Conservation (phyloP, 23 red algal genomes). For the Gracilaria caudata region DNA sequence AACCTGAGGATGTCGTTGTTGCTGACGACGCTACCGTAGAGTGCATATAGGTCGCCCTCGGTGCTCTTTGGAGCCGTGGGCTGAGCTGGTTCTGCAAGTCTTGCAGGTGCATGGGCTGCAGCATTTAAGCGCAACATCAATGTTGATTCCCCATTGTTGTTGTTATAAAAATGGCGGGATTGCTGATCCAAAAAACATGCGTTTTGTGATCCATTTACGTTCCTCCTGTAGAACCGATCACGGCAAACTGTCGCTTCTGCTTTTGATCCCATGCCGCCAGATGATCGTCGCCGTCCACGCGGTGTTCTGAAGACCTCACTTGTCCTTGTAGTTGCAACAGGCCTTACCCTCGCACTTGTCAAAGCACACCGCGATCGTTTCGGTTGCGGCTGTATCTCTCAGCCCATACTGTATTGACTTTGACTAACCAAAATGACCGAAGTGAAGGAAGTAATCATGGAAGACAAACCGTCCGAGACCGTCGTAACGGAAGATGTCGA, state of each 20-base stretch:
- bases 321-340: not conserved
- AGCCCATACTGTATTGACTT: not conserved
- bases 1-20: too few species aligned
- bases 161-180: too few species aligned
- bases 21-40: too few species aligned
- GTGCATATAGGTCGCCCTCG: too few species aligned
- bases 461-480: conserved; percentile 35
- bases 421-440: conserved; percentile 27
- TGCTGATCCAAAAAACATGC: not conserved
- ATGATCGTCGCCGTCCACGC: not conserved
- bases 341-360: not conserved
- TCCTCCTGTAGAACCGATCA: not conserved
- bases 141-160: too few species aligned
- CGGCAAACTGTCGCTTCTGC: not conserved
- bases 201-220: conserved; percentile 2
- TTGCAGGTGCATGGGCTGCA: too few species aligned
- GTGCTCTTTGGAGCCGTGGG: too few species aligned
- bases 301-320: not conserved
- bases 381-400: not conserved
- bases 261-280: not conserved
- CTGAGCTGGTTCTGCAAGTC: too few species aligned
- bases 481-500: conserved; percentile 37
- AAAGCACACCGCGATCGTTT: not conserved
- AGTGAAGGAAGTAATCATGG: conserved; percentile 38
- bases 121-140: too few species aligned